Evolutionary conservation across 441 rosid genomes (phyloP).

Genomic region (Croton laevigatus): DNA sequence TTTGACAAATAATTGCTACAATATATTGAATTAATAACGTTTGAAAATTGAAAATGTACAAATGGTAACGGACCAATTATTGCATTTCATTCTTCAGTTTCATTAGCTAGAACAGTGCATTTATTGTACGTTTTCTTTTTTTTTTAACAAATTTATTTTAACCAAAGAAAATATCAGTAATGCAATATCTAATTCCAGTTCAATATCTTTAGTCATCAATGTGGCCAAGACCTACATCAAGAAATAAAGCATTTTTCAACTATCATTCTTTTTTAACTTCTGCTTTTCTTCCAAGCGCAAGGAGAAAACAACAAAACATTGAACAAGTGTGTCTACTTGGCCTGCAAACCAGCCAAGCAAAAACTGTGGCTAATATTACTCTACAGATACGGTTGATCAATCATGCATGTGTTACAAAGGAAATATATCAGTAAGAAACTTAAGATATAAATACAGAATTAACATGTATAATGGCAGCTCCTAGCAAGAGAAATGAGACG

Average conservation of each 20-base stretch:
- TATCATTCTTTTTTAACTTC: background rate
- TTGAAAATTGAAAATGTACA: background rate
- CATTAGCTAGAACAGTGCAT: too few relatives aligned
- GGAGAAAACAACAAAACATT: constrained; percentile 3
- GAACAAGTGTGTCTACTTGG: background rate
- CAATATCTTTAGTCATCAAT: background rate
- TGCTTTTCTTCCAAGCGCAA: background rate
- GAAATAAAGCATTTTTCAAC: background rate
- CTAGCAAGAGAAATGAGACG: background rate
- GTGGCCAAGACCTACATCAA: background rate
- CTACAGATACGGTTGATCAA: background rate
- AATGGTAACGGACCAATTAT: background rate
- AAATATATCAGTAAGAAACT: background rate
- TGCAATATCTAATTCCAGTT: background rate
- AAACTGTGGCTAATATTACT: constrained; percentile 7
- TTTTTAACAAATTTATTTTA: too few relatives aligned
- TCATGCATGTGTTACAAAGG: background rate
- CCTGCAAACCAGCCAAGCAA: constrained; percentile 10
- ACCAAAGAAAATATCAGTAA: background rate
- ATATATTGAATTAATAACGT: background rate
- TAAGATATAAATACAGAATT: background rate
- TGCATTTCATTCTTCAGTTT: background rate
- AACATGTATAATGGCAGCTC: background rate
- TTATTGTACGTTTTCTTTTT: too few relatives aligned
- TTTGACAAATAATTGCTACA: too few relatives aligned